Evolutionary conservation across 192 early-diverging fungal species (phyloP).

Genomic region (Gamsiella multidivaricata): DNA sequence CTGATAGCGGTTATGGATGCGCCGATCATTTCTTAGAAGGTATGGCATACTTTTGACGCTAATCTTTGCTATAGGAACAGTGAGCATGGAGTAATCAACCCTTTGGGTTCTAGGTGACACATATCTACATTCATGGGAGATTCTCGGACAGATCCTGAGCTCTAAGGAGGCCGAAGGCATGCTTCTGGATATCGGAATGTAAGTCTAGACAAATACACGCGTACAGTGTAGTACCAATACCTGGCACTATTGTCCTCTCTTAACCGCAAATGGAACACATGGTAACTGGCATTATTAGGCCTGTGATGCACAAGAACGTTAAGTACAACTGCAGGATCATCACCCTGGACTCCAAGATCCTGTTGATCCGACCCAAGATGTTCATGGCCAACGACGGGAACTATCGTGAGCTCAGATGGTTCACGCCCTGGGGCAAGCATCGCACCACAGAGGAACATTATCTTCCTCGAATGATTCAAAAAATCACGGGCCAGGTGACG

Average conservation of each 20-base stretch:
- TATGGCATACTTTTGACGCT: slow-evolving; percentile 20
- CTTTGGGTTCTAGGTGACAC: slow-evolving; percentile 78
- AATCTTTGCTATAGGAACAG: too few relatives aligned
- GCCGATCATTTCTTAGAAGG: slow-evolving; percentile 98
- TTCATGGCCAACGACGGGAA: slow-evolving; percentile 97
- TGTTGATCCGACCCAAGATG: slow-evolving; percentile 97
- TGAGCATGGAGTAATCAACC: not conserved
- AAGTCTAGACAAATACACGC: too few relatives aligned
- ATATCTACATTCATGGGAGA: slow-evolving; percentile 94
- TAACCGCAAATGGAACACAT: too few relatives aligned
- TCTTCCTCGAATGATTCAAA: slow-evolving; percentile 84
- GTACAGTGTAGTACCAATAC: not conserved
- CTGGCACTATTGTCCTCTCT: not conserved
- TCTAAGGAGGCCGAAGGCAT: slow-evolving; percentile 78
- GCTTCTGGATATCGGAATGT: slow-evolving; percentile 96
- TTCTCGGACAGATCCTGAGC: slow-evolving; percentile 78
- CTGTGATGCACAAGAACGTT: slow-evolving; percentile 88
- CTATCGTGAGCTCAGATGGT: slow-evolving; percentile 97
- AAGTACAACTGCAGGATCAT: slow-evolving; percentile 99
- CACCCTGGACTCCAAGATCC: slow-evolving; percentile 80
- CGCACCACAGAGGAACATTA: slow-evolving; percentile 78
- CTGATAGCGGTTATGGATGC: slow-evolving; percentile 92
- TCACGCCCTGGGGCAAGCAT: slow-evolving; percentile 83
- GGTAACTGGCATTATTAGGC: too few relatives aligned
- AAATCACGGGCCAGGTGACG: slow-evolving; percentile 80